phyloP scores from a whole-genome alignment of 352 stramenopile species.

The Saprolegnia diclina region DNA sequence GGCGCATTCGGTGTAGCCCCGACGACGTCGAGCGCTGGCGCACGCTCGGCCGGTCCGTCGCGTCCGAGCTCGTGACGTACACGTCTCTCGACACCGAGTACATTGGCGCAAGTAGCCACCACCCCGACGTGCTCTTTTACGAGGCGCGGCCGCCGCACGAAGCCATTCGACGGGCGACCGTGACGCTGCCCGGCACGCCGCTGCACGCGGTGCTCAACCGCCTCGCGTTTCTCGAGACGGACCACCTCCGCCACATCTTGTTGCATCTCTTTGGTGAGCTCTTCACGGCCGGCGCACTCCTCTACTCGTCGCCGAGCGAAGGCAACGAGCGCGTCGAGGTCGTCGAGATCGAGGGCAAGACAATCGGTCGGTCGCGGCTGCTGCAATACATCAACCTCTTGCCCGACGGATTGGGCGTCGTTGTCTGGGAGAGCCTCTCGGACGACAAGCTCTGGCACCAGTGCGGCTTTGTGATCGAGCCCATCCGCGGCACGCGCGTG shows the following conservation, averaged over 20 bases:
- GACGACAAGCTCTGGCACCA: not conserved
- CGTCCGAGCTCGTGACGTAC: not conserved
- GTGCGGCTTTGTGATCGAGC: not conserved
- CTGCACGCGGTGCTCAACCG: not conserved
- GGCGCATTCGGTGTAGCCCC: not conserved
- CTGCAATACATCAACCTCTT: not conserved
- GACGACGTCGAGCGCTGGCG: constrained; percentile 5
- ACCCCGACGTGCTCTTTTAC: constrained; percentile 1
- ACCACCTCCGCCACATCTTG: constrained; percentile 3
- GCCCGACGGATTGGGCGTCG: not conserved
- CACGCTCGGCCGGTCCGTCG: not conserved
- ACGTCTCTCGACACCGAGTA: not conserved
- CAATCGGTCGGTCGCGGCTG: not conserved
- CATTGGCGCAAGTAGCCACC: not conserved
- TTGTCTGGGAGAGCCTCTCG: not conserved
- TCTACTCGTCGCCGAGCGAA: not conserved
- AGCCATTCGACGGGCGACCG: not conserved
- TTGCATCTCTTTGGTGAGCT: not conserved
- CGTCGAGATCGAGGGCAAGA: constrained; percentile 5
- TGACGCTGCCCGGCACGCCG: not conserved
- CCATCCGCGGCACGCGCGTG: not conserved
- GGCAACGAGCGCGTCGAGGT: not conserved
- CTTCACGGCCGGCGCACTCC: not conserved
- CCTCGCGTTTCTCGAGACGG: not conserved
- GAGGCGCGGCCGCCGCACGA: not conserved